Percentiles rank a stretch among this genome's conserved stretches.
Evolutionary conservation across 441 rosid species (phyloP).

Genomic region (Jatropha podagrica): DNA sequence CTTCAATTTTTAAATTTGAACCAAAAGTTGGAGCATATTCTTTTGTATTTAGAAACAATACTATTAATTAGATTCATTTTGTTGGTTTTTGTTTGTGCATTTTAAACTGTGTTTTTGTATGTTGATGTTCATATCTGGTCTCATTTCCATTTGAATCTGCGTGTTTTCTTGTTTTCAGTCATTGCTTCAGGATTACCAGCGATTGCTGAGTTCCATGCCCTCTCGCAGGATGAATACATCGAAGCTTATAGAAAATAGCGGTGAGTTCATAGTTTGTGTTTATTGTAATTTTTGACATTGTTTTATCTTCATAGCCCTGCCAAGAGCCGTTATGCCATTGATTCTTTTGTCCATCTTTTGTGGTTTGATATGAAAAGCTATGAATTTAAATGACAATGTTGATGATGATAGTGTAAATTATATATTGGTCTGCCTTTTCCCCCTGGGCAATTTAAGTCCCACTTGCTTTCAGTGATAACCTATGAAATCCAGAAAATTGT

Average conservation of each 20-base stretch:
- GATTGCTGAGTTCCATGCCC: slow-evolving; percentile 96
- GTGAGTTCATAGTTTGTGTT: slow-evolving; percentile 41
- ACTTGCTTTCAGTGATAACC: background rate
- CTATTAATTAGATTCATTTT: background rate
- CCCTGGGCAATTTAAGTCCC: no score
- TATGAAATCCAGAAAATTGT: background rate
- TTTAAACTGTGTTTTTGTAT: background rate
- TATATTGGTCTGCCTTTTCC: background rate
- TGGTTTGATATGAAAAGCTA: background rate
- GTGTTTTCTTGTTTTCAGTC: slow-evolving; percentile 62
- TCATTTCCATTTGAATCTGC: slow-evolving; percentile 45
- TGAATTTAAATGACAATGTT: background rate
- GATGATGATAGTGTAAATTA: background rate
- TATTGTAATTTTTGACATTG: background rate
- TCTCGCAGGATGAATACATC: slow-evolving; percentile 98
- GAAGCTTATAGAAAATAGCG: slow-evolving; percentile 94
- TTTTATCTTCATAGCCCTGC: background rate
- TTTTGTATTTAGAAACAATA: slow-evolving; percentile 7
- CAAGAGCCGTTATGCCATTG: background rate
- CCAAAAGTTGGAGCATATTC: background rate
- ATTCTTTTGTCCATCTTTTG: background rate
- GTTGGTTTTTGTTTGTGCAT: background rate
- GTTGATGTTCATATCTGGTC: slow-evolving; percentile 21
- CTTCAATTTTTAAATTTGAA: background rate
- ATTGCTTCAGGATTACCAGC: slow-evolving; percentile 99